Evolutionary conservation across 2,329 filamentous ascomycete genomes (phyloP), one percentile per base, ranked within the genome.

Genomic region (Cladosporium sp.): DNA sequence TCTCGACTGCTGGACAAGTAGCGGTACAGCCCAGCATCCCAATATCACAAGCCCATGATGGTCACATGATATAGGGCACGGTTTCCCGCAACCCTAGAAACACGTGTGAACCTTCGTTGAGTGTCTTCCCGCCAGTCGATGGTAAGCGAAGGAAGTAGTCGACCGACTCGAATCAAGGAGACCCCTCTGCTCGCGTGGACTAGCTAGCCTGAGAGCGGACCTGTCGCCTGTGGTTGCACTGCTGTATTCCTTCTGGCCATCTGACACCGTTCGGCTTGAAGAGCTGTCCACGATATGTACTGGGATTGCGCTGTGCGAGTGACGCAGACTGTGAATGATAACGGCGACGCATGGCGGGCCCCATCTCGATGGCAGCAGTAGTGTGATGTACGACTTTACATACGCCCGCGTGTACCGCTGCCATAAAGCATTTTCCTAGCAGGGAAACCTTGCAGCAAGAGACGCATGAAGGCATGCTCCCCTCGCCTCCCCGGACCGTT

Each of bases 131-230:
- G 25, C 26, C 18, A 13, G 48, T 51, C 48, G 48, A 51, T 28
- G 48, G 48, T 26, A 49, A 54, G 46, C 43, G 59, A 62, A 62
- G 59, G 46, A 62, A 30, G 56, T 49, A 61, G 25, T 61, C 30
- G 59, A 36, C 39, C 39, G 39, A 46, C 39, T 21, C 39, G 39
- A 46, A 46, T 46, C n/a, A 46, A 46, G n/a, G 10, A 3, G n/a
- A 21, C 28, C 30, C 59, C 23, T 28, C 18, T 26, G 48, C 43
- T 53, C 59, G 59, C 59, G 48, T 62, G 59, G 32, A 48, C 48
- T 62, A 62, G 58, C 48, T 48, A 53, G n/a, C 14, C 46, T 16
- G 26, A 53, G 46, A 36, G 48, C 59, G 48, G 48, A 62, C 30
- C 59, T 53, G 43, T 53, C 59, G 59, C 59, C 59, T 62, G 59